Percentiles rank a stretch among this genome's conserved stretches.
Evolutionary conservation across 2,329 filamentous ascomycete genomes (phyloP).

Genomic region (Aspergillus udagawae): DNA sequence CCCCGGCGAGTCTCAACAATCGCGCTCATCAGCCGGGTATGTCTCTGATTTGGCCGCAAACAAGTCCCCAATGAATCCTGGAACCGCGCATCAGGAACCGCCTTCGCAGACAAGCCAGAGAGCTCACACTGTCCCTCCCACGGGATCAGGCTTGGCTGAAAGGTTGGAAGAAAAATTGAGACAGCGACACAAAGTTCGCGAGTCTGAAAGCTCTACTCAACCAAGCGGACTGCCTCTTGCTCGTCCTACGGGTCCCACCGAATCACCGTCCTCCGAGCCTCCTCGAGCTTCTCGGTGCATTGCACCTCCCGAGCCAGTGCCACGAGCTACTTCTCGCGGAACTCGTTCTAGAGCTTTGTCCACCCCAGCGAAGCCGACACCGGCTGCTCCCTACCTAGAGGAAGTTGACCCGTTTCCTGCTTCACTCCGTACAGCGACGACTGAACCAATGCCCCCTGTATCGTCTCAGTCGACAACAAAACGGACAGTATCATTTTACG

Average conservation of each 20-base stretch:
- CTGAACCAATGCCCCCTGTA: constrained; percentile 2
- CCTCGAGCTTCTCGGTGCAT: background rate
- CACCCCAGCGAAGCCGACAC: background rate
- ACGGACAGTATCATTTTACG: constrained; percentile 17
- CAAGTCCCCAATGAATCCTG: background rate
- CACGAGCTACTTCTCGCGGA: background rate
- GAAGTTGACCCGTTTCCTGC: background rate
- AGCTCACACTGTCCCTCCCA: constrained; percentile 5
- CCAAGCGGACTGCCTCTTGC: background rate
- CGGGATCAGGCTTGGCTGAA: constrained; percentile 23
- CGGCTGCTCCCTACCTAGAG: background rate
- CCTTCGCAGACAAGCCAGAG: constrained; percentile 2
- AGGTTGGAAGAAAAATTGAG: constrained; percentile 33
- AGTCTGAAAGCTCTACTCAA: constrained; percentile 11
- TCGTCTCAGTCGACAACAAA: constrained; percentile 7
- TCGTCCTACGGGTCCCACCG: background rate
- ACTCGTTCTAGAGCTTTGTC: background rate
- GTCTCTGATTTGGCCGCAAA: constrained; percentile 18
- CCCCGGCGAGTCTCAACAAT: constrained; percentile 5
- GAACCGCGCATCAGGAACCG: background rate
- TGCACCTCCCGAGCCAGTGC: background rate
- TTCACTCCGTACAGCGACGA: constrained; percentile 6
- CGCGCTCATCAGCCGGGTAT: constrained; percentile 17
- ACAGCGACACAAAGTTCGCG: constrained; percentile 25
- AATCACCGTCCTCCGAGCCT: background rate